Evolutionary conservation across 2,329 filamentous ascomycete genomes (phyloP).

Genomic region (Phaeophleospora eucalypticola): DNA sequence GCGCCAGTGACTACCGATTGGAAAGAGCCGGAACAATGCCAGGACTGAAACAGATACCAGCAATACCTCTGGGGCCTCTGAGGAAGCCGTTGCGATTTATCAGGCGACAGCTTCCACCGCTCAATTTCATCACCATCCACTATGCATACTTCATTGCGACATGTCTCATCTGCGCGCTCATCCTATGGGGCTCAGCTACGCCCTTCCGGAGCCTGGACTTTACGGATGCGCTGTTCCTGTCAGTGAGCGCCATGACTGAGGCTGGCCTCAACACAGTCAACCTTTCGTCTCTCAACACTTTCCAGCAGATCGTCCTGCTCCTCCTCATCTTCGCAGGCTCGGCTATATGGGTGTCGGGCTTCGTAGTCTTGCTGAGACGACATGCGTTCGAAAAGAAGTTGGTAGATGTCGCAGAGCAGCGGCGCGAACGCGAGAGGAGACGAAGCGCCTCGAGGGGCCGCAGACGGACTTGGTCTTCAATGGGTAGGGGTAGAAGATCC

Average conservation of each 20-base stretch:
- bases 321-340: slow-evolving; percentile 63
- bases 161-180: slow-evolving; percentile 52
- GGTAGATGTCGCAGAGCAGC: slow-evolving; percentile 47
- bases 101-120: slow-evolving; percentile 22
- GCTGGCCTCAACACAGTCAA: slow-evolving; percentile 66
- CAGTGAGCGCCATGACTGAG: slow-evolving; percentile 62
- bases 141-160: slow-evolving; percentile 62
- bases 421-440: slow-evolving; percentile 30
- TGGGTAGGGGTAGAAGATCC: background rate
- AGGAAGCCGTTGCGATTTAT: slow-evolving; percentile 16
- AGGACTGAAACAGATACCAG: background rate
- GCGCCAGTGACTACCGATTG: too few species aligned
- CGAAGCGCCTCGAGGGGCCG: slow-evolving; percentile 34
- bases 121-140: slow-evolving; percentile 48
- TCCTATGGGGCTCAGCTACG: slow-evolving; percentile 59
- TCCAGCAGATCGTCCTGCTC: slow-evolving; percentile 64
- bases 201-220: slow-evolving; percentile 53
- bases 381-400: slow-evolving; percentile 61
- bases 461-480: slow-evolving; percentile 10
- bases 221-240: slow-evolving; percentile 63
- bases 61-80: slow-evolving; percentile 12
- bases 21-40: too few species aligned
- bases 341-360: slow-evolving; percentile 62
- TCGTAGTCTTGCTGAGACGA: slow-evolving; percentile 59
- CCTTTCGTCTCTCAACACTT: slow-evolving; percentile 60